Percentiles rank a stretch among this genome's conserved stretches.
phyloP scores from a whole-genome alignment of 2,329 filamentous ascomycete species.

The Didymella pinodella region DNA sequence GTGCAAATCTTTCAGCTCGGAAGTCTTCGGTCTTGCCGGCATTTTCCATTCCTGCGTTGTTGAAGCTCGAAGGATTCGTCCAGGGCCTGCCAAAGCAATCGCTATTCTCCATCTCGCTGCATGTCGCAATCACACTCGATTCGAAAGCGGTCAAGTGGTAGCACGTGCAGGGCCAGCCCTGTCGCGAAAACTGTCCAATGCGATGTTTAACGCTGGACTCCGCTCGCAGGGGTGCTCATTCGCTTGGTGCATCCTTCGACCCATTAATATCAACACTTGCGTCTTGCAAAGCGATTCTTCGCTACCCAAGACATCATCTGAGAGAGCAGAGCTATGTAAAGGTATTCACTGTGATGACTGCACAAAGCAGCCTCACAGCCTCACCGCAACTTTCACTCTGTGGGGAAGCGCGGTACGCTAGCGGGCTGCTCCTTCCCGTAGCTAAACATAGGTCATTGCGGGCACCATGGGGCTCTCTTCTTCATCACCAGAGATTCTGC shows the following conservation, averaged over 20 bases:
- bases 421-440: constrained; percentile 20
- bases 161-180: constrained; percentile 18
- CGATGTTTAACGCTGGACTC: constrained; percentile 5
- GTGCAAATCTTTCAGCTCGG: not conserved
- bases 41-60: not conserved
- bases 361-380: constrained; percentile 8
- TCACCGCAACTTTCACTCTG: constrained; percentile 6
- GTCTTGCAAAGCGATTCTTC: not conserved
- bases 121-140: constrained; percentile 8
- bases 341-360: not conserved
- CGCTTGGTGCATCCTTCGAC: not conserved
- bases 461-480: constrained; percentile 12
- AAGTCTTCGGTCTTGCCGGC: not conserved
- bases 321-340: constrained; percentile 6
- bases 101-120: constrained; percentile 2
- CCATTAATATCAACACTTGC: not conserved
- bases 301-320: not conserved
- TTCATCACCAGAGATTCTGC: constrained; percentile 9
- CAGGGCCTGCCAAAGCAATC: not conserved
- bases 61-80: constrained; percentile 5
- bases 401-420: constrained; percentile 17
- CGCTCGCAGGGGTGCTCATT: constrained; percentile 1
- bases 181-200: constrained; percentile 16
- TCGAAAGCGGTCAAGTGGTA: not conserved
- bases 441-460: constrained; percentile 21